These are phyloP conservation scores for Cytospora schulzeri DNA, from an alignment of 2,329 filamentous ascomycete genomes.

Conservation along the genomic window DNA sequence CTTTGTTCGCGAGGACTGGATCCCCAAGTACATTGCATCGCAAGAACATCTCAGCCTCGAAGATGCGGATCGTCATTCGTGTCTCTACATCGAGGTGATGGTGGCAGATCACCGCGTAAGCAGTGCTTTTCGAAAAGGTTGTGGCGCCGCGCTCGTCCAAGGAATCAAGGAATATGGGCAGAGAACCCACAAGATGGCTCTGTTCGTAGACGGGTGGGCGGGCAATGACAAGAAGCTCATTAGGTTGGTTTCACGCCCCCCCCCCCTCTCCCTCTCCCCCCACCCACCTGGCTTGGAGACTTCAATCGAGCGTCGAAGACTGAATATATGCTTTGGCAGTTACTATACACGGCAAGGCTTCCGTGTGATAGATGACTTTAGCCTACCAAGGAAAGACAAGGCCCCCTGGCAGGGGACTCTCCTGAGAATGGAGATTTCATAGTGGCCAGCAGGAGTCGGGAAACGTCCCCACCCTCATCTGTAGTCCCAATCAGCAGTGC, in stretches of 20 bases:
- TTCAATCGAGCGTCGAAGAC: not conserved
- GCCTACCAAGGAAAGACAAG: slow-evolving; percentile 9
- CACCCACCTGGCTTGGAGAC: not conserved
- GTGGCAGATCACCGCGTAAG: slow-evolving; percentile 5
- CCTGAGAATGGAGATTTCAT: not conserved
- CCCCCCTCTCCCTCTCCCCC: too few relatives aligned
- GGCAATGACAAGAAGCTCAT: slow-evolving; percentile 8
- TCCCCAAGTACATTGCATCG: not conserved
- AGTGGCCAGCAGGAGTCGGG: too few relatives aligned
- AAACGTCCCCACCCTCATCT: too few relatives aligned
- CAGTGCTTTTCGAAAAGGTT: not conserved
- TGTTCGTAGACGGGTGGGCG: slow-evolving; percentile 12
- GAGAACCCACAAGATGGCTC: not conserved
- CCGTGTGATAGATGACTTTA: slow-evolving; percentile 1
- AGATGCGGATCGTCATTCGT: not conserved
- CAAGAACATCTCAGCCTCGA: not conserved
- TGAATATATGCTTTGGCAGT: not conserved
- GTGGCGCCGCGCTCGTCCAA: not conserved
- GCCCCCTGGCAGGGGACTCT: slow-evolving; percentile 5
- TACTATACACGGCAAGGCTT: slow-evolving; percentile 12
- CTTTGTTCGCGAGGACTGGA: slow-evolving; percentile 6
- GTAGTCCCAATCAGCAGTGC: too few relatives aligned
- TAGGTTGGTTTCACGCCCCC: not conserved
- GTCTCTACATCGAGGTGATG: slow-evolving; percentile 9
- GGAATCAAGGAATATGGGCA: slow-evolving; percentile 2